Evolutionary conservation across 192 early-diverging fungal species (phyloP).

Genomic region (Coemansia sp.): DNA sequence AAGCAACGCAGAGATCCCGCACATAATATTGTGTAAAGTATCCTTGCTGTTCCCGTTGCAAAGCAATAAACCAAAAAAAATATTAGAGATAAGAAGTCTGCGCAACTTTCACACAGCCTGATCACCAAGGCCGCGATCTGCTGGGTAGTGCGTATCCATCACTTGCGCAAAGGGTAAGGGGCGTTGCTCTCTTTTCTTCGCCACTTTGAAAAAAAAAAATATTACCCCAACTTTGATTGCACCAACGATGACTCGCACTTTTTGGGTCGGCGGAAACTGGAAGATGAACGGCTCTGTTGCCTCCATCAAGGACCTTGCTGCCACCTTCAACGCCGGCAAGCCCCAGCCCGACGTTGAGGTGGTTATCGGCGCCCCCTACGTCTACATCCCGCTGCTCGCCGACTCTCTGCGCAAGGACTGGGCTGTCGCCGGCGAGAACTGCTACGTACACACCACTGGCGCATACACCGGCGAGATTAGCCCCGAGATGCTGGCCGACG

Average conservation of each 20-base stretch:
- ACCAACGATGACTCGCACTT: constrained; percentile 62
- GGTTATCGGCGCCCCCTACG: constrained; percentile 91
- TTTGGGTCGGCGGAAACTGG: constrained; percentile 89
- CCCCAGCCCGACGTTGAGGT: constrained; percentile 79
- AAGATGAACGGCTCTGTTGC: constrained; percentile 94
- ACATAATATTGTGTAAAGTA: constrained; percentile 60
- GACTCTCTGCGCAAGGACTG: constrained; percentile 75
- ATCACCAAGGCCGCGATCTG: too few relatives aligned
- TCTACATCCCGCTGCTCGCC: constrained; percentile 83
- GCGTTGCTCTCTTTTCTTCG: too few relatives aligned
- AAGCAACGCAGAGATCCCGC: constrained; percentile 82
- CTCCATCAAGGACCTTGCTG: constrained; percentile 72
- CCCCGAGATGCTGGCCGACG: constrained; percentile 93
- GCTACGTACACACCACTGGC: constrained; percentile 78
- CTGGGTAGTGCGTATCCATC: not conserved
- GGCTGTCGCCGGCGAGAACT: constrained; percentile 95
- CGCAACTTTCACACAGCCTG: too few relatives aligned
- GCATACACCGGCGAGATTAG: constrained; percentile 98
- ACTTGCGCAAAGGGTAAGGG: not conserved
- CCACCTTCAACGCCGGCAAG: constrained; percentile 70
- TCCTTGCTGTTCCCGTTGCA: too few relatives aligned
- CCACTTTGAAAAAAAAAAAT: too few relatives aligned
- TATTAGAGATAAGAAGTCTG: too few relatives aligned
- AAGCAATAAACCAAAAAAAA: too few relatives aligned
- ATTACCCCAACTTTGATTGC: too few relatives aligned